Evolutionary conservation across 768 basidiomycete species (phyloP).

Genomic region (Lactarius trivialis): DNA sequence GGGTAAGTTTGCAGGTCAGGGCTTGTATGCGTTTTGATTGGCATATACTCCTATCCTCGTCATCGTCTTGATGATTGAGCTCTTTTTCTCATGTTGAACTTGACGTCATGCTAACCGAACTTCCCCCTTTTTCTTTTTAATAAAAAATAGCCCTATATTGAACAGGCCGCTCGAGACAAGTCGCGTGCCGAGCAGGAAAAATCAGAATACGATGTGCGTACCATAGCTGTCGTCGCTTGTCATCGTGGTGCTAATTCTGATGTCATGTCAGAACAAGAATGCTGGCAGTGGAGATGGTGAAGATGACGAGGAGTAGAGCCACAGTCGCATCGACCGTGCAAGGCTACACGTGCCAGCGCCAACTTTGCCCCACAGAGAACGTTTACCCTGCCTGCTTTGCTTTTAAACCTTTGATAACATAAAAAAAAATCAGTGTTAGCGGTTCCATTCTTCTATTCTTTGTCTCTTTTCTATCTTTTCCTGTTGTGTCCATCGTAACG

Average conservation of each 20-base stretch:
- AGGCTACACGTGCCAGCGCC: conserved; percentile 1
- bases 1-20: conserved; percentile 37
- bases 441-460: background rate
- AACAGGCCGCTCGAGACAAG: conserved; percentile 85
- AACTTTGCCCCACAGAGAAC: conserved; percentile 4
- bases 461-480: background rate
- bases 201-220: conserved; percentile 38
- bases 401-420: conserved; percentile 14
- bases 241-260: background rate
- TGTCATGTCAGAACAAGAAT: conserved; percentile 32
- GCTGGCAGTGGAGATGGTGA: conserved; percentile 36
- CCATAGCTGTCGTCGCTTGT: background rate
- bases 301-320: conserved; percentile 39
- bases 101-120: conserved; percentile 8
- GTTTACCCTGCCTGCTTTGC: conserved; percentile 10
- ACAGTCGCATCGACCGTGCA: background rate
- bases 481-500: conserved; percentile 21
- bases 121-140: background rate
- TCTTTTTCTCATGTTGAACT: background rate
- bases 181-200: conserved; percentile 80
- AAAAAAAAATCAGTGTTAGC: conserved; percentile 13
- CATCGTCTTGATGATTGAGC: background rate
- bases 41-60: conserved; percentile 7
- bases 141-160: conserved; percentile 68
- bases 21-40: background rate